Evolutionary conservation across 148 eudicot genomes (phyloP), one percentile per base, ranked within the genome.

Genomic region (Camellia japonica): DNA sequence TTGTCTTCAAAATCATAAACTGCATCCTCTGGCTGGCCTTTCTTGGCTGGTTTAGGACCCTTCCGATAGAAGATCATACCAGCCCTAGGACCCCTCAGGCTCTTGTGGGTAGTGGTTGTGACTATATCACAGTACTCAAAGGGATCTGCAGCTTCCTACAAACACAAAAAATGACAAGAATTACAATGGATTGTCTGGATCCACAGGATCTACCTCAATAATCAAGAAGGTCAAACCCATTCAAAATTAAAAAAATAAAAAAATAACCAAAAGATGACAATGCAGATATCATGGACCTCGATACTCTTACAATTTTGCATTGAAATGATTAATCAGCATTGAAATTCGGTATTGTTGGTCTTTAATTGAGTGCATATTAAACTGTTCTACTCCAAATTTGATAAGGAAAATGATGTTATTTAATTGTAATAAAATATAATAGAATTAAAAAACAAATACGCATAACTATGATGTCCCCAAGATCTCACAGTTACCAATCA

Each of bases 61-160:
- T 91, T 93, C 66, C 98, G 89, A 86, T 91, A 95, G 91, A 95
- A 93, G 82, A 95, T 95, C 98, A 95, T 95, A 44, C 97, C 98
- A 82, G 98, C 96, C 81, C 97, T 85, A 30, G 98, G 98, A 10
- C 98, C 97, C 83, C 98, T 90, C 67, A 95, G 88, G 82, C 96
- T 91, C 91, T 93, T 95, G 91, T 95, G 97, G 69, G 97, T 95
- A 23, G 98, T 95, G 70, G 97, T 95, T 2, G 97, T 93, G 84
- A 95, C 96, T 51, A 93, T 79, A 86, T 93, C 99, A 84, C 98
- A 96, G 83, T 90, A 92, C 79, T 93, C 97, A 85, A 96, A 96
- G 60, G 98, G 99, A 76, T 89, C 86, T 23, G 93, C 93, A 66
- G 97, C 97, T 92, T 96, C 99, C 99, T 96, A 80, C 67, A n/a